Evolutionary conservation across 306 rosid species (phyloP), one percentile per base, ranked within the genome.

Genomic region (Herpetospermum pedunculosum): DNA sequence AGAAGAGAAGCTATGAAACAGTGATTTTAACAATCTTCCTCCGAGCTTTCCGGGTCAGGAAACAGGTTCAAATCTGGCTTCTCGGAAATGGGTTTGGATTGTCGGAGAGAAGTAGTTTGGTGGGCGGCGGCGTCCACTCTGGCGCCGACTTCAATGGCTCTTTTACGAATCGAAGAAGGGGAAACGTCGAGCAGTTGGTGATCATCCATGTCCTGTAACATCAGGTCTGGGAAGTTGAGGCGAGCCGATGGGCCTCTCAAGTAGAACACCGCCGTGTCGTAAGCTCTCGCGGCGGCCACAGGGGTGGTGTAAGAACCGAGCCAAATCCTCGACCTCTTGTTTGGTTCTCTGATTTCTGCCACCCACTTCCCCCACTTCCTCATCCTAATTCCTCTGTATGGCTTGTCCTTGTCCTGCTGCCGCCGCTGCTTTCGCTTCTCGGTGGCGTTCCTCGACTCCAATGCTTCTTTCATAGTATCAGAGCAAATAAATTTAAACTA

Each of bases 351-450:
- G 34, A 88, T 86, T 78, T 88, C 94, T 0, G 94, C 94, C 40
- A 88, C 94, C 94, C 94, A 88, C 81, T 88, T 88, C 0, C 94
- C 94, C 94, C 94, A 88, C 88, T 88, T 88, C 75, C 94, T 88
- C 86, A 83, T 86, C 86, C 94, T 84, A 76, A 88, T 88, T 13
- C 94, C 94, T 78, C 91, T 76, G 81, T 86, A 88, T 0, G 85
- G 91, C 70, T 88, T 88, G 30, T 78, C 2, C 70, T 88, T 88
- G 30, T 78, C 2, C 0, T 81, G 75, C 12, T 69, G 74, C 1
- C 57, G 80, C 28, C 38, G 70, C 77, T 87, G 50, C 54, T 74
- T 87, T 2, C 87, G 80, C 43, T 86, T 83, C 76, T 83, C 88
- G 3, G 77, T n/a, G n/a, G n/a, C n/a, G n/a, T n/a, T n/a, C n/a